Percentiles rank a stretch among this genome's conserved stretches.
Conservation (phyloP, 2,329 filamentous ascomycete species). For the Elsinoe fawcettii region DNA sequence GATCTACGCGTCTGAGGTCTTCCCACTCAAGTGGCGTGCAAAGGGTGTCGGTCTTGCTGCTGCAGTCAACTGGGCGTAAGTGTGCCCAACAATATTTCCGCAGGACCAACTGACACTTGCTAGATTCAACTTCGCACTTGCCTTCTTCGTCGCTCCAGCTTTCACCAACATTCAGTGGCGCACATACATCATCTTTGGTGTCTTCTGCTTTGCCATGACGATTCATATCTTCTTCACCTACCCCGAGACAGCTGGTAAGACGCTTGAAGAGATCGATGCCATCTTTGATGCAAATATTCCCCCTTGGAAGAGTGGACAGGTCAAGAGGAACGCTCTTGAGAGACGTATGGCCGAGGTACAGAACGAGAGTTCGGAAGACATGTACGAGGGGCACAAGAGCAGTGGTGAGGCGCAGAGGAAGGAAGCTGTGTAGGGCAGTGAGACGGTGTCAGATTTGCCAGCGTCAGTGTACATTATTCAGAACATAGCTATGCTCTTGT, state of each 20-base stretch:
- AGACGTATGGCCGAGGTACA: conserved; percentile 8
- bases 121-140: conserved; percentile 52
- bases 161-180: conserved; percentile 53
- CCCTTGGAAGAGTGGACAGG: conserved; percentile 24
- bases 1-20: conserved; percentile 58
- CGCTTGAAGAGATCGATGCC: conserved; percentile 33
- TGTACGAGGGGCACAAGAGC: neutral
- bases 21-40: conserved; percentile 53
- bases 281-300: conserved; percentile 28
- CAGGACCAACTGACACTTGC: neutral
- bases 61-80: conserved; percentile 44
- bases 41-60: conserved; percentile 52
- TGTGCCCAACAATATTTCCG: conserved; percentile 45
- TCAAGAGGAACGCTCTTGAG: conserved; percentile 17
- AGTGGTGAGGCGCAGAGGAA: conserved; percentile 1
- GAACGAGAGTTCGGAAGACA: neutral
- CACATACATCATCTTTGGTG: conserved; percentile 44
- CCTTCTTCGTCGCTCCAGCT: conserved; percentile 51
- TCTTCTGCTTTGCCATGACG: conserved; percentile 38
- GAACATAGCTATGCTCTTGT: too few species aligned
- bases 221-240: conserved; percentile 40
- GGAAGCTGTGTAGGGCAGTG: neutral
- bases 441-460: neutral
- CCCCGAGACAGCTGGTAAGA: conserved; percentile 30
- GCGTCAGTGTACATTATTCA: neutral